These are phyloP conservation scores for Mycena polygramma DNA, from an alignment of 768 basidiomycete genomes.

Conservation along the genomic window DNA sequence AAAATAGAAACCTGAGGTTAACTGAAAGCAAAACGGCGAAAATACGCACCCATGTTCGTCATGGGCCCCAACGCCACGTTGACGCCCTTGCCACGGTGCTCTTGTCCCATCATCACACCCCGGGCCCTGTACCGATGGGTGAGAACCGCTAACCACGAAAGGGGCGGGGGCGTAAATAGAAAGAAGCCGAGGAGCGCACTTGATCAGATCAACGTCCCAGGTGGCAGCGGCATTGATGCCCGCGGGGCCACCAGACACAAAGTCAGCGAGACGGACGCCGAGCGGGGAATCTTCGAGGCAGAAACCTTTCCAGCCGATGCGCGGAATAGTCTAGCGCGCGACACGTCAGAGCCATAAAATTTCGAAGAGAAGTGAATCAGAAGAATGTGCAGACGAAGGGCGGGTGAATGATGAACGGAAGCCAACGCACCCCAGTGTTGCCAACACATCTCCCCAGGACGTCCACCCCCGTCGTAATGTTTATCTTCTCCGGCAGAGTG, in stretches of 20 bases:
- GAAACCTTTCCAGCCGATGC: constrained; percentile 41
- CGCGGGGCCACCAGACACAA: constrained; percentile 69
- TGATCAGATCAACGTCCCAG: constrained; percentile 48
- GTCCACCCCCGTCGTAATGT: constrained; percentile 45
- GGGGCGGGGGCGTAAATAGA: constrained; percentile 40
- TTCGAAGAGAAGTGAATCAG: too few species aligned
- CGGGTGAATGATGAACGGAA: constrained; percentile 4
- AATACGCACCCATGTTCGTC: constrained; percentile 36
- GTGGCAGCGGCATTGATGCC: constrained; percentile 73
- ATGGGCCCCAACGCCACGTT: constrained; percentile 43
- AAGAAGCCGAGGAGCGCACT: neutral
- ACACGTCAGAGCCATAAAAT: neutral
- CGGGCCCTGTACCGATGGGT: constrained; percentile 54
- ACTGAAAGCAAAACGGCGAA: neutral
- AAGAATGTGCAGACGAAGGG: neutral
- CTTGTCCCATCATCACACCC: constrained; percentile 69
- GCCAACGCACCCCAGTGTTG: constrained; percentile 25
- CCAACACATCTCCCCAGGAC: constrained; percentile 42
- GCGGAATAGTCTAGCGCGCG: constrained; percentile 41
- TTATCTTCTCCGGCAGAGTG: constrained; percentile 45
- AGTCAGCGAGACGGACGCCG: constrained; percentile 68
- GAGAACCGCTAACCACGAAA: constrained; percentile 53
- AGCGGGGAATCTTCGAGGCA: constrained; percentile 62
- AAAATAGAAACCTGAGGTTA: neutral
- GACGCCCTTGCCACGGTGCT: constrained; percentile 70